A percentile compares a stretch with the other conserved stretches of the same genome.
Conservation (phyloP, 148 eudicot genomes). For the Nepenthes mirabilis region DNA sequence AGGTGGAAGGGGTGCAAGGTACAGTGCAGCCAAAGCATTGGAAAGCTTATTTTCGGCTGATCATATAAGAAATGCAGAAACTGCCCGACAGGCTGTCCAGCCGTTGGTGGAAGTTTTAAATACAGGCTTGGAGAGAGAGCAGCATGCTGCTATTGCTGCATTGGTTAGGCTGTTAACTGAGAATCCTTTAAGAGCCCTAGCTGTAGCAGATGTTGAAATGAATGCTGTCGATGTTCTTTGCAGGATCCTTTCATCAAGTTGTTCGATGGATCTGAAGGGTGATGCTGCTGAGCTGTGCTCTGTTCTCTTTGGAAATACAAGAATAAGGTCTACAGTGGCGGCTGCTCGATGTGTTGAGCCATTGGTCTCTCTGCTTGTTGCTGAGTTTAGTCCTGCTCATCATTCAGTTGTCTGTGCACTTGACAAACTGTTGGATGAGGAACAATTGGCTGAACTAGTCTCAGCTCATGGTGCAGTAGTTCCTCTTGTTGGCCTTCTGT, state of each 20-base stretch:
- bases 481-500: constrained; percentile 85
- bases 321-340: constrained; percentile 78
- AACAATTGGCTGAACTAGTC: constrained; percentile 79
- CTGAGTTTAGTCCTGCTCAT: constrained; percentile 77
- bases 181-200: constrained; percentile 80
- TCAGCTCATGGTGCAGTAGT: constrained; percentile 89
- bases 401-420: constrained; percentile 78
- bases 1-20: constrained; percentile 97
- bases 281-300: constrained; percentile 86
- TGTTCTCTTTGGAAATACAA: constrained; percentile 82
- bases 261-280: constrained; percentile 85
- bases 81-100: constrained; percentile 88
- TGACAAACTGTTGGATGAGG: constrained; percentile 88
- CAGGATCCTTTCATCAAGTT: constrained; percentile 69
- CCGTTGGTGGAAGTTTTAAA: constrained; percentile 85
- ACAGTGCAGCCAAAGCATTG: constrained; percentile 93
- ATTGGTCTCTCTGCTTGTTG: constrained; percentile 70
- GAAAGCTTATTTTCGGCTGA: constrained; percentile 91
- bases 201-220: constrained; percentile 88
- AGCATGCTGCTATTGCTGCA: constrained; percentile 98
- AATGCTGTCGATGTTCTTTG: constrained; percentile 95
- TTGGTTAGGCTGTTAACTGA: constrained; percentile 69
- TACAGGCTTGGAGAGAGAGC: constrained; percentile 89
- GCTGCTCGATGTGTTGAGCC: constrained; percentile 97
- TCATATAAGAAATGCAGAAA: constrained; percentile 87